Percentiles rank a stretch among this genome's conserved stretches.
Conservation (phyloP, 352 stramenopile genomes). For the Hyaloperonospora arabidopsidis region DNA sequence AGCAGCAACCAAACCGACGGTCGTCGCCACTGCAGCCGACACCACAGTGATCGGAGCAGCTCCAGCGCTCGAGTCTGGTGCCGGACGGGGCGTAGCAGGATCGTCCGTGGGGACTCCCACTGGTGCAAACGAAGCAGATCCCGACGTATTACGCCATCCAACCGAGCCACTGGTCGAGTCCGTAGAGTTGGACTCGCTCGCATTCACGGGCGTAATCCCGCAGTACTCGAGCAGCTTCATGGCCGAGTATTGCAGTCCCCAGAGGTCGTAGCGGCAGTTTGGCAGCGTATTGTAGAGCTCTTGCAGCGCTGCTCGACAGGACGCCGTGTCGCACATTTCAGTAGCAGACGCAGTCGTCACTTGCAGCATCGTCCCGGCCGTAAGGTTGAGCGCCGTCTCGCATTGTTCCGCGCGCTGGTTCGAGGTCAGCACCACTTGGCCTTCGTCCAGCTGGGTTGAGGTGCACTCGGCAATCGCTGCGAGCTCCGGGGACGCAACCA, state of each 20-base stretch:
- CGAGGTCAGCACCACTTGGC: slow-evolving; percentile 28
- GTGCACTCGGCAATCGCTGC: slow-evolving; percentile 40
- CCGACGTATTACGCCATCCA: slow-evolving; percentile 21
- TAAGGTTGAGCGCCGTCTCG: slow-evolving; percentile 26
- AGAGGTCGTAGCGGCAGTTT: slow-evolving; percentile 51
- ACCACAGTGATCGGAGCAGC: slow-evolving; percentile 8
- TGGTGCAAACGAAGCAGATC: slow-evolving; percentile 29
- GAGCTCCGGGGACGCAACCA: slow-evolving; percentile 21
- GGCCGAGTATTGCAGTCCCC: slow-evolving; percentile 36
- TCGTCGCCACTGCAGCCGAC: slow-evolving; percentile 19
- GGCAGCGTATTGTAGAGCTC: slow-evolving; percentile 52
- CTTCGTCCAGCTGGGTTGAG: slow-evolving; percentile 33
- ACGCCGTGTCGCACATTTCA: slow-evolving; percentile 35
- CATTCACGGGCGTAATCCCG: slow-evolving; percentile 37
- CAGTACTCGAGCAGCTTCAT: slow-evolving; percentile 42
- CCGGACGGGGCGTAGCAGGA: slow-evolving; percentile 21
- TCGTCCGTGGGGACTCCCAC: slow-evolving; percentile 31
- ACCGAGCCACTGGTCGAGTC: slow-evolving; percentile 13
- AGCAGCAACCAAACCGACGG: slow-evolving; percentile 22
- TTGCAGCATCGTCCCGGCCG: slow-evolving; percentile 38
- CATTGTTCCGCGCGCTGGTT: slow-evolving; percentile 53
- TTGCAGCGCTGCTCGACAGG: slow-evolving; percentile 48
- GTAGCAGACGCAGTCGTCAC: slow-evolving; percentile 29
- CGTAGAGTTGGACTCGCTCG: slow-evolving; percentile 11
- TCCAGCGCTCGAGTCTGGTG: slow-evolving; percentile 13